A percentile compares a stretch with the other conserved stretches of the same genome.
These are phyloP conservation scores for Tricladium varicosporioides DNA, from an alignment of 2,329 filamentous ascomycete genomes.

Conservation along the genomic window DNA sequence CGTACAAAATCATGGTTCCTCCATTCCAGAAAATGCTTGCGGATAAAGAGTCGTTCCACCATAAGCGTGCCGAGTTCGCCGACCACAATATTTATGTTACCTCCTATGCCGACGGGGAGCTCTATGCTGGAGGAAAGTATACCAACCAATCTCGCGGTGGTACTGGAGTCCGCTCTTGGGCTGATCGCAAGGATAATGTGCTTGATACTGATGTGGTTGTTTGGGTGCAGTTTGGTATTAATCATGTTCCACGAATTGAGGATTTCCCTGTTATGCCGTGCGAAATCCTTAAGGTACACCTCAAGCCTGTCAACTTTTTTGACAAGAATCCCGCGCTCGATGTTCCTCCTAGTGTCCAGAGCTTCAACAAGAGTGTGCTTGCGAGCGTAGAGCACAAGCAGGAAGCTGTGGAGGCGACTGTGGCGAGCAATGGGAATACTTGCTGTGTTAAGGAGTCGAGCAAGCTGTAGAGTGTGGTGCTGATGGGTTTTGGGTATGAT, in stretches of 20 bases:
- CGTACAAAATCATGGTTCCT: constrained; percentile 54
- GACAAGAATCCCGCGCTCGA: constrained; percentile 50
- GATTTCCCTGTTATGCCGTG: constrained; percentile 69
- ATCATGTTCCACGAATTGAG: constrained; percentile 62
- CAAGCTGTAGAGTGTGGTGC: constrained; percentile 15
- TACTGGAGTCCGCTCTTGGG: constrained; percentile 52
- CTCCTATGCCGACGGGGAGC: constrained; percentile 49
- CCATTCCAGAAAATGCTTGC: constrained; percentile 59
- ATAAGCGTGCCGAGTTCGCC: constrained; percentile 51
- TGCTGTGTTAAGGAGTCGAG: constrained; percentile 28
- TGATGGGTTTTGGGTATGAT: not conserved
- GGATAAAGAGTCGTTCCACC: constrained; percentile 44
- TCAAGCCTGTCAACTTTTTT: constrained; percentile 54
- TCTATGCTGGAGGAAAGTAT: constrained; percentile 53
- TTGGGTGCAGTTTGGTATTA: constrained; percentile 59
- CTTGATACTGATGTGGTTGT: constrained; percentile 54
- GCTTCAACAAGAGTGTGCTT: constrained; percentile 38
- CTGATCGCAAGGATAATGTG: constrained; percentile 47
- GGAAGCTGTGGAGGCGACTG: constrained; percentile 19
- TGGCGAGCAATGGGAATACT: constrained; percentile 20
- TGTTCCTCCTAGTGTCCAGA: constrained; percentile 46
- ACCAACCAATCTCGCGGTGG: constrained; percentile 56
- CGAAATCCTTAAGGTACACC: constrained; percentile 49
- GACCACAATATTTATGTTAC: constrained; percentile 55
- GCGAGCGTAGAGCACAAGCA: constrained; percentile 20